Evolutionary conservation across 768 basidiomycete species (phyloP), one percentile per base, ranked within the genome.

Genomic region (Calocybe gangraenosa): DNA sequence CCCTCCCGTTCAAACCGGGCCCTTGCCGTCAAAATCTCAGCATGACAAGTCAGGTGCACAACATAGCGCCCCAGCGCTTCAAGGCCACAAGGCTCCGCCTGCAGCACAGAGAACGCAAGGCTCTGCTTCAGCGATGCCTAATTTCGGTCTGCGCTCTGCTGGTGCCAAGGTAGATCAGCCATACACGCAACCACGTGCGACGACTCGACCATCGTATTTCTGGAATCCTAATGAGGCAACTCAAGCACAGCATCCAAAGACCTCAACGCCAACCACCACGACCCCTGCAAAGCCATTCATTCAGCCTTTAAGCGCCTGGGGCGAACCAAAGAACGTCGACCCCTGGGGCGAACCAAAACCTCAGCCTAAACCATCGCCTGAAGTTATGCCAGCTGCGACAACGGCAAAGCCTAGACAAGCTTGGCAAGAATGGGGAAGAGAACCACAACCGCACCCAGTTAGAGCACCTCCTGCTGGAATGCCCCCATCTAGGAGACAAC

Each of bases 31-130:
- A 28, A 21, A 38, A 21, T 36, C 14, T 40, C 31, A 47, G 42
- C 48, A 54, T 54, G 53, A 52, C 53, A 40, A 46, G 52, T 55
- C 51, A 55, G 44, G 46, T 52, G 44, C 48, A 39, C 56, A 54
- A 42, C 44, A 44, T 22, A 44, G 38, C 40, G 31, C 35, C 37
- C 34, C 49, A 58, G 42, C 37, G 32, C 44, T 39, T 55, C 51
- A 49, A 32, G 25, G 35, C 40, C 41, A 44, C 9, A 40, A 44
- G 14, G 46, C 49, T 40, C 46, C 50, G 25, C 43, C 45, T 35
- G n/a, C n/a, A 13, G 18, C 35, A 20, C 44, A 41, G 14, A 40
- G 36, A 39, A 20, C 31, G 22, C 50, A 46, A 47, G 50, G 32
- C 15, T 53, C 45, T 3, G 52, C 51, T 13, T 54, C 52, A 40